A percentile compares a stretch with the other conserved stretches of the same genome.
Evolutionary conservation across 139 green algal species (phyloP).

Genomic region (Coelastrella sp.): DNA sequence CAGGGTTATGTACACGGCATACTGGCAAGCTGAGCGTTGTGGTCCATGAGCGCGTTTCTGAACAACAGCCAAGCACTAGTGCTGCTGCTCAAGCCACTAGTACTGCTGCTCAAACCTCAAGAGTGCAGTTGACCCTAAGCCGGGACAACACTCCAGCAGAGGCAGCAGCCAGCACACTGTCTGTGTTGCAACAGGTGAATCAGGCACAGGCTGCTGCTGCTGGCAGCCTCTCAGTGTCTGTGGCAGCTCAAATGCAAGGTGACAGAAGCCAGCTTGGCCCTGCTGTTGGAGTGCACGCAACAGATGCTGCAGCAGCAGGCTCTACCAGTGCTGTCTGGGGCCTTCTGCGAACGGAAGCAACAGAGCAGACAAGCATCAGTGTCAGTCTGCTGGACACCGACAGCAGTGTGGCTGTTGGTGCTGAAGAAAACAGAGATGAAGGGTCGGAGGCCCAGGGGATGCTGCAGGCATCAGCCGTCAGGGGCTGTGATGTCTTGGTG

Average conservation of each 20-base stretch:
- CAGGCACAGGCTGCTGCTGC: background rate
- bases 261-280: constrained; percentile 7
- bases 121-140: background rate
- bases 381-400: background rate
- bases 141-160: background rate
- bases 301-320: background rate
- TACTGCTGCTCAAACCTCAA: background rate
- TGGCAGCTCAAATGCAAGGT: background rate
- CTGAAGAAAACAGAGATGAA: background rate
- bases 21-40: constrained; percentile 27
- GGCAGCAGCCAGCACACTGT: constrained; percentile 15
- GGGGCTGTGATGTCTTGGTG: background rate
- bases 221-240: background rate
- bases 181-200: constrained; percentile 21
- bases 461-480: constrained; percentile 24
- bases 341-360: constrained; percentile 56
- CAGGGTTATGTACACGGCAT: background rate
- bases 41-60: background rate
- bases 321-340: constrained; percentile 42
- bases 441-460: background rate
- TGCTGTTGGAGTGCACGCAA: background rate
- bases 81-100: background rate
- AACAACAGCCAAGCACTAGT: background rate
- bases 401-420: background rate
- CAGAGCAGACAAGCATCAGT: constrained; percentile 36